Base-by-base conservation (phyloP, 257 asterid species). In the Salvia splendens region DNA sequence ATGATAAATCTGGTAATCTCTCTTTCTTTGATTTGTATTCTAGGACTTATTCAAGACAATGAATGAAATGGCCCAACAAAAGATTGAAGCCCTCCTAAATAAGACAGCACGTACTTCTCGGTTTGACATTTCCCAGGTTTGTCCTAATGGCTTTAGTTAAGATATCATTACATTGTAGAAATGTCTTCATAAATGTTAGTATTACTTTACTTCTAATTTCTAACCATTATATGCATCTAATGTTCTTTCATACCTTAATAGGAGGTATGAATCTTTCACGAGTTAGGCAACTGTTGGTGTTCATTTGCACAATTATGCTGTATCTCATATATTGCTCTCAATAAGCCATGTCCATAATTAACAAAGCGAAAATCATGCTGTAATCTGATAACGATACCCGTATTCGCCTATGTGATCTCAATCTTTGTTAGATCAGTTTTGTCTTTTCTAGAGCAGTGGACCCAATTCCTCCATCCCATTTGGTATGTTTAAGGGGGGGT, bases 31-130 rank as follows among this genome's bases (percentile, higher is more conserved):
- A 49, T 49, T 71, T 77, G 67, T 61, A n/a, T 55, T 74, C 68
- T 72, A 91, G 97, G 97, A 93, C 66, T 81, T 85, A 75, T 93
- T 90, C 89, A 93, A 93, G 89, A 80, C 96, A 17, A 74, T 82
- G 88, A 93, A 93, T 75, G 96, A 86, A 43, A 91, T 84, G 71
- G 80, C 72, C 52, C 74, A 77, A 75, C 82, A 17, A 54, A 32
- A 8, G 0, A 56, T 77, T 5, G 99, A 90, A 74, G 2, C 12
- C 5, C 35, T 12, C 78, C 73, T 90, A 57, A 54, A 57, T 45
- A 88, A 71, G 81, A 61, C 64, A 9, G 56, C 75, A 36, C 87
- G 91, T 42, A 56, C 97, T 48, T 71, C 84, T 55, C 73, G 65
- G 61, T 71, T 84, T 66, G 97, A 93, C 82, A 68, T 85, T 79